phyloP scores from a whole-genome alignment of 2,329 filamentous ascomycete species.

The Calonectria crousiana region DNA sequence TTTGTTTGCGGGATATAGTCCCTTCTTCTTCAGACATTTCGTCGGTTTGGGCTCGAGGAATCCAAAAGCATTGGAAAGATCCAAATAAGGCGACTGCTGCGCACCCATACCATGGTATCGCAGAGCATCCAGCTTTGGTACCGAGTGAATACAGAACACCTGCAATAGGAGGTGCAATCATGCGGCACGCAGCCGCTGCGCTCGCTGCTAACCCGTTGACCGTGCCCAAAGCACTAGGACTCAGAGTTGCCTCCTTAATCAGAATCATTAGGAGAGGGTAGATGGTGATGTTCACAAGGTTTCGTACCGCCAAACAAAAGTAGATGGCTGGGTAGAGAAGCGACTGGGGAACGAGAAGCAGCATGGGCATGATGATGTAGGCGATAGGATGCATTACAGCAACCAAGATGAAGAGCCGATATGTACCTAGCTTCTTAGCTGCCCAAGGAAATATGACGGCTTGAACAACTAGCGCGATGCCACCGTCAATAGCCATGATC shows the following conservation, averaged over 20 bases:
- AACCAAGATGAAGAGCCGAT: slow-evolving; percentile 69
- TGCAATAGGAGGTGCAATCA: slow-evolving; percentile 74
- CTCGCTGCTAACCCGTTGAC: slow-evolving; percentile 76
- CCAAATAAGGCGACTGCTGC: slow-evolving; percentile 68
- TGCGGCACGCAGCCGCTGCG: slow-evolving; percentile 74
- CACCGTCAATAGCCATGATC: slow-evolving; percentile 70
- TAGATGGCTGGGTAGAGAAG: slow-evolving; percentile 70
- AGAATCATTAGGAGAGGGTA: slow-evolving; percentile 76
- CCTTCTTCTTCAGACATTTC: slow-evolving; percentile 47
- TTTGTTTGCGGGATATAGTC: slow-evolving; percentile 32
- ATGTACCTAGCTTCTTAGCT: slow-evolving; percentile 69
- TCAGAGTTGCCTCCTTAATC: slow-evolving; percentile 75
- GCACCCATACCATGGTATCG: slow-evolving; percentile 74
- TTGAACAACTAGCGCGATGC: slow-evolving; percentile 71
- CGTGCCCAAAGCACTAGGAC: slow-evolving; percentile 67
- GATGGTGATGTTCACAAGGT: slow-evolving; percentile 72
- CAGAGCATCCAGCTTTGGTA: slow-evolving; percentile 69
- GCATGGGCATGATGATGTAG: slow-evolving; percentile 70
- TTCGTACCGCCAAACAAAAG: slow-evolving; percentile 67
- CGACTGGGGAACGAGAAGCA: slow-evolving; percentile 66
- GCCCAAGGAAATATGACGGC: slow-evolving; percentile 71
- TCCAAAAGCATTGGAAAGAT: slow-evolving; percentile 70
- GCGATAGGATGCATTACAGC: slow-evolving; percentile 71
- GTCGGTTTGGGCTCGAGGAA: slow-evolving; percentile 51
- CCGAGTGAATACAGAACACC: slow-evolving; percentile 74